A percentile compares a stretch with the other conserved stretches of the same genome.
These are phyloP conservation scores for Tetrapisispora taiwanensis DNA, from an alignment of 805 yeast species.

Conservation along the genomic window DNA sequence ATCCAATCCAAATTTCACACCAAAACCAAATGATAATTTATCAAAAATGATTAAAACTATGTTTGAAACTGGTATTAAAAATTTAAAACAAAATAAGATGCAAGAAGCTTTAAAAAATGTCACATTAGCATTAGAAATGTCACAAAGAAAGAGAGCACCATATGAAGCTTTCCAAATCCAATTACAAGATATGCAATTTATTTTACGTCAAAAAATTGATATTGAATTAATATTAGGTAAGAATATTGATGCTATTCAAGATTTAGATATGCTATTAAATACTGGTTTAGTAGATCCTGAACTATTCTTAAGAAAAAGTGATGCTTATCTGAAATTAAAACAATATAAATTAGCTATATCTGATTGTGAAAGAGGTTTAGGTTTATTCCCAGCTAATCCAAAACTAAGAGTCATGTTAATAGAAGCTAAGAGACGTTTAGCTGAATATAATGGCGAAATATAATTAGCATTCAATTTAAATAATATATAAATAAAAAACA, in stretches of 20 bases:
- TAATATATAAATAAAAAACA: not conserved
- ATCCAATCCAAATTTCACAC: slow-evolving; percentile 43
- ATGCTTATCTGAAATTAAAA: slow-evolving; percentile 51
- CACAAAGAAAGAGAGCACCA: slow-evolving; percentile 50
- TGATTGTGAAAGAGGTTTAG: slow-evolving; percentile 63
- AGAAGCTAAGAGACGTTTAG: slow-evolving; percentile 21
- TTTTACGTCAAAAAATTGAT: slow-evolving; percentile 63
- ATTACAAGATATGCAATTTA: slow-evolving; percentile 54
- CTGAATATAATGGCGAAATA: slow-evolving; percentile 25
- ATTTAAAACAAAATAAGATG: slow-evolving; percentile 42
- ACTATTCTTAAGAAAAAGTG: slow-evolving; percentile 62
- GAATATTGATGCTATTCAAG: slow-evolving; percentile 52
- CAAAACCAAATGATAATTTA: slow-evolving; percentile 44
- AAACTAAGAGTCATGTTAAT: slow-evolving; percentile 21
- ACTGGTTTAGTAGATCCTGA: slow-evolving; percentile 55
- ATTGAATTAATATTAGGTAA: slow-evolving; percentile 48
- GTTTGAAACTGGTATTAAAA: slow-evolving; percentile 50
- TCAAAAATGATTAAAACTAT: slow-evolving; percentile 49
- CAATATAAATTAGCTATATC: slow-evolving; percentile 52
- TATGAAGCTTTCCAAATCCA: slow-evolving; percentile 69
- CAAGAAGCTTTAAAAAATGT: slow-evolving; percentile 56
- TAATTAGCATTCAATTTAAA: not conserved
- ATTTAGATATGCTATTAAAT: slow-evolving; percentile 54
- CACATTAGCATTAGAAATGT: slow-evolving; percentile 56
- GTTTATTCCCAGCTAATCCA: slow-evolving; percentile 46